Conservation (phyloP, 306 rosid genomes). For the Gleditsia sinensis region DNA sequence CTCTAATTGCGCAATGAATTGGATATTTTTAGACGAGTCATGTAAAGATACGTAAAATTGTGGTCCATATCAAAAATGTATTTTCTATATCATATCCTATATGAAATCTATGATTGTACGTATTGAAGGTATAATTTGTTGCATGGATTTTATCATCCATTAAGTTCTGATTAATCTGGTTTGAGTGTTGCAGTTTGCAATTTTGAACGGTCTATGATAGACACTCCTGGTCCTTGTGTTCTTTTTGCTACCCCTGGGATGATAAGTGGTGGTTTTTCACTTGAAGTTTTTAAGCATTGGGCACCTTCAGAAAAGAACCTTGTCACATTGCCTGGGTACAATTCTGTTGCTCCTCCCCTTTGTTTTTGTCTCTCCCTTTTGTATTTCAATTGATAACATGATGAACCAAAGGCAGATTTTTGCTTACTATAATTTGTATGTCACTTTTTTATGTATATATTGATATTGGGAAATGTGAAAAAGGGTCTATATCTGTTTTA, state of each 20-base stretch:
- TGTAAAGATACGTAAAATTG: no score
- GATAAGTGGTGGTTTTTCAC: conserved; percentile 91
- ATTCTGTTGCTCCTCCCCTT: neutral
- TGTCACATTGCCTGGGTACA: conserved; percentile 80
- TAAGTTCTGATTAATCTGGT: conserved; percentile 35
- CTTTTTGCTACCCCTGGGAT: conserved; percentile 98
- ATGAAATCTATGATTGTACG: neutral
- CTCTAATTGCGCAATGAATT: neutral
- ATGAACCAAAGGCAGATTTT: conserved; percentile 12
- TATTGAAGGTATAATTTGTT: conserved; percentile 15
- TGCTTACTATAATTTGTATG: neutral
- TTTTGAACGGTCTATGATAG: conserved; percentile 81
- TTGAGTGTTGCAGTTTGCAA: conserved; percentile 66
- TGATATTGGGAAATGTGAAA: no score
- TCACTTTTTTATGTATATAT: no score
- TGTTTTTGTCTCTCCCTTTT: neutral
- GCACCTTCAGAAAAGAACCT: conserved; percentile 87
- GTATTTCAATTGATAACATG: conserved; percentile 18
- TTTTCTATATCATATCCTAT: neutral
- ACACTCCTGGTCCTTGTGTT: conserved; percentile 94
- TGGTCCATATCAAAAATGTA: no score
- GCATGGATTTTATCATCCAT: conserved; percentile 15
- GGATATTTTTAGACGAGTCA: no score
- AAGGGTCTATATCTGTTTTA: no score
- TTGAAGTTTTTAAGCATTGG: conserved; percentile 93